Conservation (phyloP, 768 basidiomycete species). For the Boletales sp. region DNA sequence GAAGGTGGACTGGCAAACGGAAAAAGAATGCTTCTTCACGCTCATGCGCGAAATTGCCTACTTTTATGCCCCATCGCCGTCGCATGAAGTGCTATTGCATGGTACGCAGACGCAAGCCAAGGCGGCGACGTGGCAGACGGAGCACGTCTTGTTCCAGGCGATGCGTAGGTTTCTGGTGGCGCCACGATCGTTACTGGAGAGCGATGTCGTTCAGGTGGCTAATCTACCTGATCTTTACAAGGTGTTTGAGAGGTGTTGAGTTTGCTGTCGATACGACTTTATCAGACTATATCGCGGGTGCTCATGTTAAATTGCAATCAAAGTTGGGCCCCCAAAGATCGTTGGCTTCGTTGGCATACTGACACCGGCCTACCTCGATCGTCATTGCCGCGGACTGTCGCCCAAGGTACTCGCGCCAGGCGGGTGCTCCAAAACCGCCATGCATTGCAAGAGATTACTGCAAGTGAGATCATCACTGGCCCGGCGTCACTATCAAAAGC, state of each 20-base stretch:
- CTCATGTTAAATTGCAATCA: too few relatives aligned
- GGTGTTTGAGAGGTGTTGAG: conserved; percentile 90
- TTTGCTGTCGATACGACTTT: too few relatives aligned
- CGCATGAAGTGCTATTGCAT: conserved; percentile 18
- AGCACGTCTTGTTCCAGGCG: conserved; percentile 87
- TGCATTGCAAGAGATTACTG: too few relatives aligned
- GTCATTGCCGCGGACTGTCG: too few relatives aligned
- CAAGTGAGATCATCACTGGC: too few relatives aligned
- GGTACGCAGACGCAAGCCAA: conserved; percentile 41
- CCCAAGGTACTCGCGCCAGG: too few relatives aligned
- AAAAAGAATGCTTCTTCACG: conserved; percentile 79
- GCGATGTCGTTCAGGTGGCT: conserved; percentile 83
- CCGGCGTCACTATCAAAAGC: too few relatives aligned
- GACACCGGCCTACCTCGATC: too few relatives aligned
- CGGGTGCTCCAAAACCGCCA: too few relatives aligned
- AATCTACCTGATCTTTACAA: conserved; percentile 89
- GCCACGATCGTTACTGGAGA: conserved; percentile 62
- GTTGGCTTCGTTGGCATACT: too few relatives aligned
- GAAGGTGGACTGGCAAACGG: conserved; percentile 86
- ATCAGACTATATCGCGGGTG: too few relatives aligned
- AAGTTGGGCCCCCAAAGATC: too few relatives aligned
- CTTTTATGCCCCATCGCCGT: conserved; percentile 69
- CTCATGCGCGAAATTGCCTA: conserved; percentile 88
- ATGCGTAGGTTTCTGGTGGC: conserved; percentile 73
- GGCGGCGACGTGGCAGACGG: conserved; percentile 78